phyloP scores from a whole-genome alignment of 2,329 filamentous ascomycete genomes.

The Pochonia chlamydosporia region DNA sequence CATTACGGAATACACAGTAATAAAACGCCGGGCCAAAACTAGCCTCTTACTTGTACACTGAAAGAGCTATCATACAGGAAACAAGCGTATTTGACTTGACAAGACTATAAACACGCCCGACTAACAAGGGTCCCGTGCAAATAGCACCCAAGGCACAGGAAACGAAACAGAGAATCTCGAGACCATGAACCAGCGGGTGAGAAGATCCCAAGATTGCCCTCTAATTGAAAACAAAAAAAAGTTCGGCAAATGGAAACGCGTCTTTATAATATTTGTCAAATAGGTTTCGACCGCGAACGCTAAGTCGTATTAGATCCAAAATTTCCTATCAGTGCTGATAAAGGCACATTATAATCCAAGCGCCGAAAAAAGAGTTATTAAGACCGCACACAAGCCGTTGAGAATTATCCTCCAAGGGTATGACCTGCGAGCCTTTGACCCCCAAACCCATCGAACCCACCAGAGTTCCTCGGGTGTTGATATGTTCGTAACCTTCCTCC shows the following conservation, averaged over 20 bases:
- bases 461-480: conserved; percentile 13
- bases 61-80: too few species aligned
- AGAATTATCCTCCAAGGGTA: conserved; percentile 3
- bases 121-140: background rate
- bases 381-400: conserved; percentile 8
- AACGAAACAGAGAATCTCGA: background rate
- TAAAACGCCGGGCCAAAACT: background rate
- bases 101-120: background rate
- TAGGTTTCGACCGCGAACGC: conserved; percentile 14
- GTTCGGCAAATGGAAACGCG: conserved; percentile 15
- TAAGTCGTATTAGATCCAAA: conserved; percentile 17
- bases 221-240: background rate
- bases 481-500: conserved; percentile 33
- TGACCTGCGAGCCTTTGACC: conserved; percentile 4
- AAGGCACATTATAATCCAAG: conserved; percentile 26
- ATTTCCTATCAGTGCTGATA: conserved; percentile 19
- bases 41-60: background rate
- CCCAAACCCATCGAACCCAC: background rate
- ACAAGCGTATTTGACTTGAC: too few species aligned
- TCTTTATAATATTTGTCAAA: conserved; percentile 15
- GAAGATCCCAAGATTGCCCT: background rate
- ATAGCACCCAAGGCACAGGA: background rate
- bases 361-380: conserved; percentile 7
- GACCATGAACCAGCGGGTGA: background rate
- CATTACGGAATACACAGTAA: too few species aligned